Conservation (phyloP, 2,329 filamentous ascomycete species). For the Byssothecium circinans region DNA sequence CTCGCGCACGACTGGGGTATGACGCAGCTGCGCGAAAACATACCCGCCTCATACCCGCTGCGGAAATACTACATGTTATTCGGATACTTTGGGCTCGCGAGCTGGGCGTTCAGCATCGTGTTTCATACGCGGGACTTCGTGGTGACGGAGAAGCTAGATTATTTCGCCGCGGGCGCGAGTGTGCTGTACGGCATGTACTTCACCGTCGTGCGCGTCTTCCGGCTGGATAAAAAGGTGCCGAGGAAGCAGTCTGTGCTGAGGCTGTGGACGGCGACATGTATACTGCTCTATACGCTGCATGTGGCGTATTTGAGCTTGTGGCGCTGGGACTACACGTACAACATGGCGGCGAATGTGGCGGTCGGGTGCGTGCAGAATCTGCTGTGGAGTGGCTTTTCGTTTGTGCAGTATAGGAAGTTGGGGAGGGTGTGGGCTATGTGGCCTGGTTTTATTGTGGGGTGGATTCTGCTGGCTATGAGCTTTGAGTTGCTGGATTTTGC, state of each 20-base stretch:
- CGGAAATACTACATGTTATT: conserved; percentile 79
- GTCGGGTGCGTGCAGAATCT: conserved; percentile 78
- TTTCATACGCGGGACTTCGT: conserved; percentile 90
- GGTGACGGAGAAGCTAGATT: conserved; percentile 90
- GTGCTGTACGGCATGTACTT: conserved; percentile 93
- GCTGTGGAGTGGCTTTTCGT: conserved; percentile 85
- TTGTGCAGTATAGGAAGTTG: conserved; percentile 70
- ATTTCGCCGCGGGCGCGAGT: conserved; percentile 87
- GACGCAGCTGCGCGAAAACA: conserved; percentile 65
- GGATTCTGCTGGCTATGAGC: conserved; percentile 92
- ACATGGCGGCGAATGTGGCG: conserved; percentile 92
- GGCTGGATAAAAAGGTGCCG: conserved; percentile 66
- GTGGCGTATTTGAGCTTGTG: conserved; percentile 83
- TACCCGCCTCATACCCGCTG: conserved; percentile 74
- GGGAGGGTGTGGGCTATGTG: conserved; percentile 79
- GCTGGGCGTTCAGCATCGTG: conserved; percentile 86
- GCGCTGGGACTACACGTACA: conserved; percentile 94
- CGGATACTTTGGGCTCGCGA: conserved; percentile 76
- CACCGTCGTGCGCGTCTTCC: conserved; percentile 76
- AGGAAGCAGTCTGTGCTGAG: conserved; percentile 60
- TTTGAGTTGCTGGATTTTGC: conserved; percentile 94
- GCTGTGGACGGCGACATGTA: conserved; percentile 75
- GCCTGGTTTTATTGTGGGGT: conserved; percentile 88
- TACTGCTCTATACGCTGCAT: conserved; percentile 71
- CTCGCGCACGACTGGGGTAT: conserved; percentile 81